phyloP scores from a whole-genome alignment of 176 grass and related monocot genomes.

The Oryza glaberrima region DNA sequence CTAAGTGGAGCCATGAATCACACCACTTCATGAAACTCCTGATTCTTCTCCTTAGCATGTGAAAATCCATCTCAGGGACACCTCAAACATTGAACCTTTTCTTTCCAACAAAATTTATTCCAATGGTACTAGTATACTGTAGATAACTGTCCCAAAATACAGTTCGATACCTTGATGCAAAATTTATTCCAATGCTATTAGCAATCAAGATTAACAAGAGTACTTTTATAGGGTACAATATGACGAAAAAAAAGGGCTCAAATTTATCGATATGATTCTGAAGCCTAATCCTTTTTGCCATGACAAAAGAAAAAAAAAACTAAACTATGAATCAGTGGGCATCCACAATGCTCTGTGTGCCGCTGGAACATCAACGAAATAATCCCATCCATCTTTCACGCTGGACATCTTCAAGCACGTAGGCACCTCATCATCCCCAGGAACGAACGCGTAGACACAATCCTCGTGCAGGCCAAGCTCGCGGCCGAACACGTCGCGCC shows the following conservation, averaged over 20 bases:
- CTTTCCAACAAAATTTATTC: no score
- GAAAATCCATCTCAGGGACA: no score
- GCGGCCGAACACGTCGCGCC: neutral
- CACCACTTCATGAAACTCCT: neutral
- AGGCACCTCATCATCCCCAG: neutral
- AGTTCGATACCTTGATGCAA: neutral
- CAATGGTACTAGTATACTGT: no score
- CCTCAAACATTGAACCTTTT: no score
- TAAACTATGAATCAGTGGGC: neutral
- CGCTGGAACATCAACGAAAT: neutral
- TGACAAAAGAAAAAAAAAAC: neutral
- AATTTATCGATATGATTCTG: neutral
- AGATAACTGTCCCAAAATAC: no score
- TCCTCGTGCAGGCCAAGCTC: neutral
- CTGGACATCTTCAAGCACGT: neutral
- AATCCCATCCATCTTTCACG: neutral
- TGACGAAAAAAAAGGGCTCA: neutral
- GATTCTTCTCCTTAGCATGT: no score
- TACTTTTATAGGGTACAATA: neutral
- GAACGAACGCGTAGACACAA: neutral
- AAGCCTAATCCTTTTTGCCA: neutral
- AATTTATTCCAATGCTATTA: no score
- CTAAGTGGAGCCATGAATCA: neutral
- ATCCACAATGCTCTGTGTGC: constrained; percentile 1
- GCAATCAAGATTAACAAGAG: no score